These are phyloP conservation scores for Populus hybrid DNA, from an alignment of 441 rosid genomes.

Conservation along the genomic window DNA sequence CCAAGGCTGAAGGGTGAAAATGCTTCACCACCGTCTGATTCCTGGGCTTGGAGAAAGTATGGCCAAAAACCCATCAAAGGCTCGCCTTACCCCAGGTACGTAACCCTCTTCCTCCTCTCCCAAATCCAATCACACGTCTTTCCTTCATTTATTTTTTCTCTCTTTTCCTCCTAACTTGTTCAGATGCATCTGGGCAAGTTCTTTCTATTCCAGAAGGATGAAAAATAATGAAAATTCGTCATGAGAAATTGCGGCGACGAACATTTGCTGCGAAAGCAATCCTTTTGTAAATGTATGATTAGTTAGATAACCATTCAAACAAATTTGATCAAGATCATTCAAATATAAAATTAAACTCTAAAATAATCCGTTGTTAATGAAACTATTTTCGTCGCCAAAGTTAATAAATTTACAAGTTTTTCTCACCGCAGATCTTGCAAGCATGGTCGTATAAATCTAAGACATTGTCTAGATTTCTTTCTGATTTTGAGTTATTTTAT, in stretches of 20 bases:
- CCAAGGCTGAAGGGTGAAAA: conserved; percentile 67
- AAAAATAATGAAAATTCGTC: background rate
- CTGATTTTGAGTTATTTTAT: background rate
- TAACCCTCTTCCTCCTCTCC: background rate
- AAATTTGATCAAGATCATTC: background rate
- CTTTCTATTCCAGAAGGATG: background rate
- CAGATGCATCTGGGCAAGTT: background rate
- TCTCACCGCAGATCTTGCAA: background rate
- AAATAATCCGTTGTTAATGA: too few species aligned
- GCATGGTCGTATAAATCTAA: background rate
- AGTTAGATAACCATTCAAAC: background rate
- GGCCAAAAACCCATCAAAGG: conserved; percentile 99
- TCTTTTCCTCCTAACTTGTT: background rate
- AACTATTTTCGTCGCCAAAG: background rate
- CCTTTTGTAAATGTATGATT: background rate
- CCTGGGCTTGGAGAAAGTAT: conserved; percentile 99
- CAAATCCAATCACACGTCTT: background rate
- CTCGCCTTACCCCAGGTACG: conserved; percentile 87
- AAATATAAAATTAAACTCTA: too few species aligned
- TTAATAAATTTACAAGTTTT: background rate
- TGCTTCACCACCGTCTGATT: conserved; percentile 77
- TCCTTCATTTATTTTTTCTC: too few species aligned
- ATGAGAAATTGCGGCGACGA: background rate
- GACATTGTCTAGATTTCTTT: background rate
- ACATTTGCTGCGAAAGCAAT: background rate